Percentiles rank a stretch among this genome's conserved stretches.
phyloP scores from a whole-genome alignment of 2,329 filamentous ascomycete genomes.

The Pseudogymnoascus sp. region DNA sequence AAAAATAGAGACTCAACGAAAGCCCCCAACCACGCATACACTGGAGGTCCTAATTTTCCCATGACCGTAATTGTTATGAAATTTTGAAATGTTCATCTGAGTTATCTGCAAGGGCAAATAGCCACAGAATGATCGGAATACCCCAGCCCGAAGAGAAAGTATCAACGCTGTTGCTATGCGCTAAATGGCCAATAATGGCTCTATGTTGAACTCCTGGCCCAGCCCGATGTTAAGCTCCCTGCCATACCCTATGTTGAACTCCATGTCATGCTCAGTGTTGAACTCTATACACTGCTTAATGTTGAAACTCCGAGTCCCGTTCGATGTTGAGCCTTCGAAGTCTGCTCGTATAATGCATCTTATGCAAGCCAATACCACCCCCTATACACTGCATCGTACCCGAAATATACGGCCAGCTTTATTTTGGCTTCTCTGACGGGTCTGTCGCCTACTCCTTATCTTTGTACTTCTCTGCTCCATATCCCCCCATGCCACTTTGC shows the following conservation, averaged over 20 bases:
- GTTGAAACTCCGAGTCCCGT: neutral
- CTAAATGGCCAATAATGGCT: conserved; percentile 1
- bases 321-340: conserved; percentile 11
- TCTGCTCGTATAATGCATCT: conserved; percentile 5
- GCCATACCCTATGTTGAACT: conserved; percentile 7
- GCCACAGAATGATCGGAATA: neutral
- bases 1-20: neutral
- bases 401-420: neutral
- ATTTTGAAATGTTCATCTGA: neutral
- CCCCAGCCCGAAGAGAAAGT: neutral
- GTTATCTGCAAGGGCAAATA: neutral
- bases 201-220: conserved; percentile 6
- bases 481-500: conserved; percentile 54
- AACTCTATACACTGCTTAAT: conserved; percentile 8
- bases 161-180: neutral
- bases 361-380: neutral
- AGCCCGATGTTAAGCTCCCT: neutral
- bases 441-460: conserved; percentile 13
- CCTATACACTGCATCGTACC: conserved; percentile 14
- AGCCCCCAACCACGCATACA: neutral
- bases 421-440: neutral
- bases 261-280: conserved; percentile 9
- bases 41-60: neutral
- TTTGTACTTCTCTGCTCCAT: conserved; percentile 47
- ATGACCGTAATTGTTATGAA: neutral